Conservation (phyloP, 2,329 filamentous ascomycete species). For the Colletotrichum sp. region DNA sequence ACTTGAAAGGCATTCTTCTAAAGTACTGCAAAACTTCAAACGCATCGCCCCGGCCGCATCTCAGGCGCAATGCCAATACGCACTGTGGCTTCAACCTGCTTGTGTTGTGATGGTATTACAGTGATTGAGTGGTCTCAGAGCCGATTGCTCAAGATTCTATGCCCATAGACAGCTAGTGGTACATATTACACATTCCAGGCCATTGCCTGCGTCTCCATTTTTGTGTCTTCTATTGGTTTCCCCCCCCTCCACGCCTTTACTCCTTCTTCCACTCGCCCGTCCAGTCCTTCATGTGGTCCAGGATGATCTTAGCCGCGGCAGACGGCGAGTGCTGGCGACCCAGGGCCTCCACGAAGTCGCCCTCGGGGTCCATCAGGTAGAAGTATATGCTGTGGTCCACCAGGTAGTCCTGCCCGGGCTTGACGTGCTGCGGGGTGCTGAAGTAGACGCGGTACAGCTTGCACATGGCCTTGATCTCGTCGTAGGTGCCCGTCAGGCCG, state of each 20-base stretch:
- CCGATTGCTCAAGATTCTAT: constrained; percentile 13
- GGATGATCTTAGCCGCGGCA: constrained; percentile 81
- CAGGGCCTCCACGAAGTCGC: constrained; percentile 97
- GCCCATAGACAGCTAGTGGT: constrained; percentile 12
- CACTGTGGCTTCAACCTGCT: not conserved
- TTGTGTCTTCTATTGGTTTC: not conserved
- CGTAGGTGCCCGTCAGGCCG: constrained; percentile 91
- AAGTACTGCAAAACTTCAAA: not conserved
- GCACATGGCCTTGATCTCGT: constrained; percentile 92
- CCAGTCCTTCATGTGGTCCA: constrained; percentile 80
- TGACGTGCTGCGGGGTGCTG: constrained; percentile 85
- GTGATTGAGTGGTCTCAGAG: constrained; percentile 19
- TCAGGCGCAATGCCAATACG: not conserved
- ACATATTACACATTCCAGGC: constrained; percentile 16
- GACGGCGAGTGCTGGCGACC: constrained; percentile 93
- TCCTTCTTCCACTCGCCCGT: constrained; percentile 29
- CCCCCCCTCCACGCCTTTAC: not conserved
- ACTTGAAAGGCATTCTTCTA: not conserved
- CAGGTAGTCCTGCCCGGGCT: constrained; percentile 93
- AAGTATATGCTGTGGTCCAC: constrained; percentile 99
- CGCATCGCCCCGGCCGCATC: not conserved
- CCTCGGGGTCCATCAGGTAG: constrained; percentile 98
- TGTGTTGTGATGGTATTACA: constrained; percentile 12
- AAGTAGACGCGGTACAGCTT: constrained; percentile 98
- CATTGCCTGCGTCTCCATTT: not conserved